phyloP scores from a whole-genome alignment of 192 early-diverging fungal species.

The Coemansia sp. region DNA sequence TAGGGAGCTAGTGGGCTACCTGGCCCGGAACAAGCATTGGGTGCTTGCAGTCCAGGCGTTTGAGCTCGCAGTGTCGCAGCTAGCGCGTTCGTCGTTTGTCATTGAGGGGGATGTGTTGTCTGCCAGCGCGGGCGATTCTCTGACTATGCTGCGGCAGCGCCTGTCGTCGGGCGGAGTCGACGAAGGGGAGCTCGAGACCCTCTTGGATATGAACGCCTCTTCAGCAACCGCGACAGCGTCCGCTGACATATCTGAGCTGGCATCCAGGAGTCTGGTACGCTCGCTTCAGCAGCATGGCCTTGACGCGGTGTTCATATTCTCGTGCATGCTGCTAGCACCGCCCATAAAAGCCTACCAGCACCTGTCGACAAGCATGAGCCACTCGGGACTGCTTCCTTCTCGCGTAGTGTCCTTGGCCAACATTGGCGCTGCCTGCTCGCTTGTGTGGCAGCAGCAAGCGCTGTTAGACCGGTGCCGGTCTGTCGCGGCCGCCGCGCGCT shows the following conservation, averaged over 20 bases:
- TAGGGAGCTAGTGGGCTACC: constrained; percentile 14
- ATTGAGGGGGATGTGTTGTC: background rate
- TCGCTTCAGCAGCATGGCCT: constrained; percentile 39
- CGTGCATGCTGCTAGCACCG: constrained; percentile 28
- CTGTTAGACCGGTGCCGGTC: constrained; percentile 56
- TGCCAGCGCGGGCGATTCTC: constrained; percentile 1
- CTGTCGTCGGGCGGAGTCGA: constrained; percentile 22
- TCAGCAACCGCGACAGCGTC: background rate
- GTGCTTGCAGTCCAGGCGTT: constrained; percentile 30
- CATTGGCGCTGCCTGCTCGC: constrained; percentile 53
- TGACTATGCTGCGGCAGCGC: constrained; percentile 14
- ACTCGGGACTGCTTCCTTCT: constrained; percentile 26
- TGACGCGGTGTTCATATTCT: constrained; percentile 31
- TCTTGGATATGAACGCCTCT: constrained; percentile 5
- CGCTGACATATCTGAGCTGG: constrained; percentile 4
- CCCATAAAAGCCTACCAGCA: constrained; percentile 25
- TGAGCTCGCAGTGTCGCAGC: constrained; percentile 22
- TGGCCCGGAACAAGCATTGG: constrained; percentile 35
- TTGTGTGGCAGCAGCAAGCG: constrained; percentile 60
- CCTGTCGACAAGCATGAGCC: constrained; percentile 37
- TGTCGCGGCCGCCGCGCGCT: constrained; percentile 56
- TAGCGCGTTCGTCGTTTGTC: constrained; percentile 31
- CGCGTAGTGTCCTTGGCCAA: constrained; percentile 45
- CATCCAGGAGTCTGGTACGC: constrained; percentile 17
- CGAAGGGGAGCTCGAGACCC: constrained; percentile 10